Base-by-base conservation (phyloP, 306 rosid genomes). In the Cucurbita pepo region DNA sequence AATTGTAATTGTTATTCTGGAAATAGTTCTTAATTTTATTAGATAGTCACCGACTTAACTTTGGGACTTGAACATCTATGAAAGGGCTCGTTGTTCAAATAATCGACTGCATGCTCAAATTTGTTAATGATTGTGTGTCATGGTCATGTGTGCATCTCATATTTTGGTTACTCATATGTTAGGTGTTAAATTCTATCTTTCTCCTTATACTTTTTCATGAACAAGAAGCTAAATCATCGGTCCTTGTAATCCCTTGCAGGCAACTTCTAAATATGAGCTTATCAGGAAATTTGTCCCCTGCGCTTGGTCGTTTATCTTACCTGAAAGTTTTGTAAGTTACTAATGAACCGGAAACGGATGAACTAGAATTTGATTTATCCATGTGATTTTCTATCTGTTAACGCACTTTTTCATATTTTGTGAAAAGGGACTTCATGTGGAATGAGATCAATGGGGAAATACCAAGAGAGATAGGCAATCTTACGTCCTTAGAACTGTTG, bases 391-490 rank as follows among this genome's bases (percentile, higher is more conserved):
- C 77, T 77, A 44, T 77, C 72, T 62, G 65, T 56, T 88, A 74
- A 86, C 65, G 54, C 37, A 10, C 65, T 76, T 80, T 60, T 74
- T 62, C 75, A 38, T 72, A 34, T 66, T 81, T 77, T 45, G 79
- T 14, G 76, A 54, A 62, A 77, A 95, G 99, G 95, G 86, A 88
- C 81, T 86, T 95, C 73, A 95, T 91, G 99, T 95, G 96, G 97
- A 95, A 91, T 82, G 2, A 83, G 0, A 77, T 95, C 67, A 84
- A 65, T 77, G 99, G 99, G 63, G 87, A 82, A 56, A 91, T 95
- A 76, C 99, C 99, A 2, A 76, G 83, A 86, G 92, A 89, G 82
- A 82, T 95, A 38, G 96, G 97, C 81, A 84, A 86, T 73, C 83
- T 95, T 77, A 85, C 56, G 51, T 63, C 88, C 75, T 75, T 95